A percentile compares a stretch with the other conserved stretches of the same genome.
Evolutionary conservation across 768 basidiomycete genomes (phyloP).

Genomic region (Mycena epipterygia): DNA sequence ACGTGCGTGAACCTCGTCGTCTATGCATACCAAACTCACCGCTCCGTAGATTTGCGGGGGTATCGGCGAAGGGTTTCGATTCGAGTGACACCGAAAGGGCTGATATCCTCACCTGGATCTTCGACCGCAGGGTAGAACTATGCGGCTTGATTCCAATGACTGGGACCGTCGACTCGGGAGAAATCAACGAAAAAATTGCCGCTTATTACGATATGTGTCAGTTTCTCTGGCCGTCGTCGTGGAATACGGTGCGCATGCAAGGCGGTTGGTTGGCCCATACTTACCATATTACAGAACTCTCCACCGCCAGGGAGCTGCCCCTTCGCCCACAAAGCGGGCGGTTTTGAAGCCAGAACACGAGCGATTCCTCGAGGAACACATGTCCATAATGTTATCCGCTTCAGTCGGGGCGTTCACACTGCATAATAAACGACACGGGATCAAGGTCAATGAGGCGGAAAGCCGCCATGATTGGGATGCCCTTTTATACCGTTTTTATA

Average conservation of each 20-base stretch:
- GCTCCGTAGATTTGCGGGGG: background rate
- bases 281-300: background rate
- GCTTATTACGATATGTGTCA: slow-evolving; percentile 1
- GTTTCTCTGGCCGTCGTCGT: background rate
- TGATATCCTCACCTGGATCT: slow-evolving; percentile 6
- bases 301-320: background rate
- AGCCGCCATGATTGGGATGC: slow-evolving; percentile 27
- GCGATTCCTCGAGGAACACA: background rate
- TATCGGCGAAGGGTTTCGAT: background rate
- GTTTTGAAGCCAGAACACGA: background rate
- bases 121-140: background rate
- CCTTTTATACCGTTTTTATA: slow-evolving; percentile 14
- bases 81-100: background rate
- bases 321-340: too few relatives aligned
- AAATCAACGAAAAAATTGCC: background rate
- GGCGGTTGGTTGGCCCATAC: background rate
- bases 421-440: background rate
- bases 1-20: background rate
- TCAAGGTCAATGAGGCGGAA: slow-evolving; percentile 12
- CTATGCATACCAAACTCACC: background rate
- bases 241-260: background rate
- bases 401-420: slow-evolving; percentile 2
- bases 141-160: background rate
- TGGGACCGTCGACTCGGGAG: background rate
- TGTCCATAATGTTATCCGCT: slow-evolving; percentile 2